These are phyloP conservation scores for Pichia occidentalis DNA, from an alignment of 805 yeast genomes.

Conservation along the genomic window DNA sequence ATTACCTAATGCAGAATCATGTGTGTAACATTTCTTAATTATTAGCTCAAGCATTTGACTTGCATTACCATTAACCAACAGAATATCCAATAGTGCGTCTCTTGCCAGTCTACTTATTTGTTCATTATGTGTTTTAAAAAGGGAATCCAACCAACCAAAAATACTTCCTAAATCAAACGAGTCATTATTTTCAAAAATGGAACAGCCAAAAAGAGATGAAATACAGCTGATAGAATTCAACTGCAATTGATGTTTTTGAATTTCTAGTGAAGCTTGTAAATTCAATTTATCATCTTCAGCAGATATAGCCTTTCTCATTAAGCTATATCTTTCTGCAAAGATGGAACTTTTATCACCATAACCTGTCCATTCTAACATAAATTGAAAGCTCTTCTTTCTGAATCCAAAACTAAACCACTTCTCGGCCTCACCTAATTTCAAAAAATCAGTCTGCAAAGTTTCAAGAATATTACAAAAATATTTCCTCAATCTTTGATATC, in stretches of 20 bases:
- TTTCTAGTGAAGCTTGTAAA: constrained; percentile 68
- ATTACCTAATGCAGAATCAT: constrained; percentile 49
- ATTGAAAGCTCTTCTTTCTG: constrained; percentile 72
- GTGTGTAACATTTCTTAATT: constrained; percentile 63
- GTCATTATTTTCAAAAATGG: constrained; percentile 43
- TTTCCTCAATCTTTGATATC: constrained; percentile 69
- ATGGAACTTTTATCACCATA: constrained; percentile 60
- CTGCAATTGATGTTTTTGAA: constrained; percentile 67
- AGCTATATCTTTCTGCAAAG: constrained; percentile 59
- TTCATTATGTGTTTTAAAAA: constrained; percentile 55
- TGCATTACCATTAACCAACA: constrained; percentile 52
- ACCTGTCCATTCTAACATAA: constrained; percentile 92
- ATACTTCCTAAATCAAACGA: constrained; percentile 67
- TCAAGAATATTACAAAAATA: constrained; percentile 81
- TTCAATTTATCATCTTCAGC: constrained; percentile 38
- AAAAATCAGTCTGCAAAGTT: constrained; percentile 55
- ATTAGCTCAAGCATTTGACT: constrained; percentile 50
- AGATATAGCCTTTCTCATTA: constrained; percentile 41
- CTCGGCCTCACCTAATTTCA: constrained; percentile 37
- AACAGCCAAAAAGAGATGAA: constrained; percentile 77
- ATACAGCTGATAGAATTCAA: constrained; percentile 71
- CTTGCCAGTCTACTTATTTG: constrained; percentile 57
- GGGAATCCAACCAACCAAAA: constrained; percentile 73
- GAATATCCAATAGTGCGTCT: constrained; percentile 61
- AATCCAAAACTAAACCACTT: constrained; percentile 82